Conservation (phyloP, 1,284 basidiomycete genomes). For the Vanrija sp. region DNA sequence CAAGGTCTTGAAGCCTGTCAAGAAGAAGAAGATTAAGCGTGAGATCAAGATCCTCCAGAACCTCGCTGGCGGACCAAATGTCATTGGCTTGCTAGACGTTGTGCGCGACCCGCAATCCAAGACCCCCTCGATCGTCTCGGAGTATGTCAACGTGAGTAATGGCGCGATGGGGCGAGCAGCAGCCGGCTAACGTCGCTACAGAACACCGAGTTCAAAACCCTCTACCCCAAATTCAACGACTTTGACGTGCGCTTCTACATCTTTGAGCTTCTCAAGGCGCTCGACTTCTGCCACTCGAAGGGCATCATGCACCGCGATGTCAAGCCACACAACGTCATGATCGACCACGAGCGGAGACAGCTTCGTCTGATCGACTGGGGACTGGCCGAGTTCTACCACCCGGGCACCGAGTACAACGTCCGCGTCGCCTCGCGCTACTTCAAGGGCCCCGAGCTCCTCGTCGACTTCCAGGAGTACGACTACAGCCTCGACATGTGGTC, state of each 20-base stretch:
- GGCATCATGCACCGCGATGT: slow-evolving; percentile 99
- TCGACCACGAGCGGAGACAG: slow-evolving; percentile 94
- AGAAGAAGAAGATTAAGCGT: slow-evolving; percentile 99
- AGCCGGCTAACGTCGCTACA: slow-evolving; percentile 10
- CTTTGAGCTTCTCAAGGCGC: slow-evolving; percentile 91
- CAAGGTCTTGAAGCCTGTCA: slow-evolving; percentile 97
- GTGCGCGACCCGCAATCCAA: slow-evolving; percentile 87
- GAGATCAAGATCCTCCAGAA: slow-evolving; percentile 99
- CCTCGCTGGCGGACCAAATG: slow-evolving; percentile 88
- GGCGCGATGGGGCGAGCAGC: background rate
- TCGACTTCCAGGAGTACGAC: slow-evolving; percentile 98
- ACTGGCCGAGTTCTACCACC: slow-evolving; percentile 97
- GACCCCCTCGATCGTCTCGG: slow-evolving; percentile 96
- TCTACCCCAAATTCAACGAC: slow-evolving; percentile 93
- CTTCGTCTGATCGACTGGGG: slow-evolving; percentile 99
- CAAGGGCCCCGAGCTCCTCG: slow-evolving; percentile 94
- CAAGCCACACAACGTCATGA: slow-evolving; percentile 99
- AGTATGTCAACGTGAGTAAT: slow-evolving; percentile 73
- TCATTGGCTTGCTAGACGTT: slow-evolving; percentile 82
- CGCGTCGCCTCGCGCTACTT: slow-evolving; percentile 96
- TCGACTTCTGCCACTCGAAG: slow-evolving; percentile 97
- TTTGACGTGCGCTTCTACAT: slow-evolving; percentile 96
- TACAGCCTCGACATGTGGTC: slow-evolving; percentile 98
- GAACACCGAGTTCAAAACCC: slow-evolving; percentile 95
- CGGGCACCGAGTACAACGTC: slow-evolving; percentile 96